These are phyloP conservation scores for Xylaria sp. DNA, from an alignment of 2,329 filamentous ascomycete species.

Conservation along the genomic window DNA sequence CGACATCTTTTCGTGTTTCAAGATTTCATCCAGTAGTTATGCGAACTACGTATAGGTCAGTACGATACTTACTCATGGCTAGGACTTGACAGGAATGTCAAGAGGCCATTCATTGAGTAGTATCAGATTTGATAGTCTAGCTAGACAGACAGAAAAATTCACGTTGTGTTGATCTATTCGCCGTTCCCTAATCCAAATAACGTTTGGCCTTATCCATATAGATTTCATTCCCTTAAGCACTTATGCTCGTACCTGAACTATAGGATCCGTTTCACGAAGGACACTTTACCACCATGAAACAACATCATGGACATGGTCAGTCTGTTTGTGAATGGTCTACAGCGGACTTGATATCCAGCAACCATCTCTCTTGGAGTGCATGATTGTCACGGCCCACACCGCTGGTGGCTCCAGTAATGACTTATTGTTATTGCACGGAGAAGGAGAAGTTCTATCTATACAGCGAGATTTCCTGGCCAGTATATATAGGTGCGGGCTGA, in stretches of 20 bases:
- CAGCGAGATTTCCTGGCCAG: no score
- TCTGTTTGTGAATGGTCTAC: not conserved
- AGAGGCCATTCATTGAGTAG: not conserved
- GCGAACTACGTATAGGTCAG: slow-evolving; percentile 1
- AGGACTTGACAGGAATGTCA: slow-evolving; percentile 15
- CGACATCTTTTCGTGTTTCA: not conserved
- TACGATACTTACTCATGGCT: slow-evolving; percentile 10
- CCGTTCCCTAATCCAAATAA: not conserved
- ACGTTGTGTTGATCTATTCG: not conserved
- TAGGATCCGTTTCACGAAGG: not conserved
- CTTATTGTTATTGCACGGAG: no score
- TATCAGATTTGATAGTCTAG: not conserved
- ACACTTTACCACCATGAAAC: not conserved
- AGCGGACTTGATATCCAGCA: not conserved
- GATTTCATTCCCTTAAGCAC: not conserved
- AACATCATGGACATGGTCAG: not conserved
- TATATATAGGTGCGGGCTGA: no score
- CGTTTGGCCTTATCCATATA: not conserved
- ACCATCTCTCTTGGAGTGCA: not conserved
- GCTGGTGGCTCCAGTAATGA: no score
- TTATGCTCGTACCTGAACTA: not conserved
- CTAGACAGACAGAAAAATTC: not conserved
- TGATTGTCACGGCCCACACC: no score
- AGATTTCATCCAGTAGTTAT: not conserved
- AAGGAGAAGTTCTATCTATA: no score